Evolutionary conservation across 331 rosid genomes (phyloP).

Genomic region (Prunus yedoensis): DNA sequence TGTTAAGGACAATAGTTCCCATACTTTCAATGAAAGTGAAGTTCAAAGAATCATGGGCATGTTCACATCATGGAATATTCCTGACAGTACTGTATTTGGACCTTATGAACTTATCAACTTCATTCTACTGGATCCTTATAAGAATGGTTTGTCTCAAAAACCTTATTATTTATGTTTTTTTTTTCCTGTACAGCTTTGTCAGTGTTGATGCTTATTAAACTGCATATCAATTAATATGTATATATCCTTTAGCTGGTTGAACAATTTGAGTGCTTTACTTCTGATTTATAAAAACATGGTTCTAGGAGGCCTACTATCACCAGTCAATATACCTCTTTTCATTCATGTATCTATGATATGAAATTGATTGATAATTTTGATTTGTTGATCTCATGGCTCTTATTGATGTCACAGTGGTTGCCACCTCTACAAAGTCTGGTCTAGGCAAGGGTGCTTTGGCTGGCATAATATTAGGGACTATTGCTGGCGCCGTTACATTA

Average conservation of each 20-base stretch:
- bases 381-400: conserved; percentile 29
- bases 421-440: conserved; percentile 31
- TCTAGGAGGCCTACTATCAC: background rate
- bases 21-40: conserved; percentile 53
- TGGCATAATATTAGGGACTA: conserved; percentile 70
- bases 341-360: background rate
- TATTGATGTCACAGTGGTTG: conserved; percentile 40
- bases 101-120: conserved; percentile 72
- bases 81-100: conserved; percentile 54
- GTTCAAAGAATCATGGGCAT: conserved; percentile 41
- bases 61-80: conserved; percentile 70
- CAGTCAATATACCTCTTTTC: background rate
- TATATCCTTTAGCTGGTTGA: background rate
- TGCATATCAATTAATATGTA: too few species aligned
- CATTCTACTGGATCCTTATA: conserved; percentile 43
- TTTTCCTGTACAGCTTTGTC: background rate
- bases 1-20: conserved; percentile 19
- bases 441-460: conserved; percentile 72
- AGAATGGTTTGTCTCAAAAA: conserved; percentile 49
- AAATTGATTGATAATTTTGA: background rate
- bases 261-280: background rate
- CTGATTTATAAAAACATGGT: too few species aligned
- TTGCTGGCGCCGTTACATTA: conserved; percentile 61
- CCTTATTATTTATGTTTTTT: conserved; percentile 27
- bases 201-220: background rate